Base-by-base conservation (phyloP, 345 rosid species). In the Eucalyptus tenuipes region DNA sequence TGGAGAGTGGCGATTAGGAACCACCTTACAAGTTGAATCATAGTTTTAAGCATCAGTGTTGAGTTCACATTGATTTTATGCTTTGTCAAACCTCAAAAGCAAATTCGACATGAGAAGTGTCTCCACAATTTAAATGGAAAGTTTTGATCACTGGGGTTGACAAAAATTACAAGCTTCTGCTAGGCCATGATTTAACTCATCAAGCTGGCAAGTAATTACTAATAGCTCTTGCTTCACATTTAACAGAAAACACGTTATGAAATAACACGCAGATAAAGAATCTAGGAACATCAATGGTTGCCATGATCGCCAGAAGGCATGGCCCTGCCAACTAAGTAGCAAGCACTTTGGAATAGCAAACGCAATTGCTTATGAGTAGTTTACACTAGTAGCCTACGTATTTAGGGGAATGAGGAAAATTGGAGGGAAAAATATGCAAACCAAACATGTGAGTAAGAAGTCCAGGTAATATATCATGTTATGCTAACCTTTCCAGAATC, bases 401-500 rank as follows among this genome's bases (percentile, higher is more conserved):
- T 17, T 68, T 22, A 9, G 44, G 44, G 44, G 24, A 68, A 68
- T 68, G 80, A 33, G 13, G 55, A 80, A 85, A 7, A 25, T 55
- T 20, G 29, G 49, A 80, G 40, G 22, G 37, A 42, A 86, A 50
- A 52, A 86, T 3, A 33, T 7, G 64, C 25, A 37, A 89, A 84
- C 40, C 25, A 31, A 61, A 12, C 13, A 49, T 48, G 42, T 33
- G 44, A 68, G 13, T 33, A 27, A 49, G 53, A 84, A 88, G 80
- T 44, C 44, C 61, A 47, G 22, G 59, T 68, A 37, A 68, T 68
- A 17, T 33, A 68, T 68, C 80, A 33, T 5, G 84, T 31, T 7
- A 59, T n/a, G 79, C 92, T 79, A 88, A 97, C 99, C 99, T 96
- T 98, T 89, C 99, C 98, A 53, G 99, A 97, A 93, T 98, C 99